A percentile compares a stretch with the other conserved stretches of the same genome.
phyloP scores from a whole-genome alignment of 2,329 filamentous ascomycete genomes.

The Penicillium sp. region DNA sequence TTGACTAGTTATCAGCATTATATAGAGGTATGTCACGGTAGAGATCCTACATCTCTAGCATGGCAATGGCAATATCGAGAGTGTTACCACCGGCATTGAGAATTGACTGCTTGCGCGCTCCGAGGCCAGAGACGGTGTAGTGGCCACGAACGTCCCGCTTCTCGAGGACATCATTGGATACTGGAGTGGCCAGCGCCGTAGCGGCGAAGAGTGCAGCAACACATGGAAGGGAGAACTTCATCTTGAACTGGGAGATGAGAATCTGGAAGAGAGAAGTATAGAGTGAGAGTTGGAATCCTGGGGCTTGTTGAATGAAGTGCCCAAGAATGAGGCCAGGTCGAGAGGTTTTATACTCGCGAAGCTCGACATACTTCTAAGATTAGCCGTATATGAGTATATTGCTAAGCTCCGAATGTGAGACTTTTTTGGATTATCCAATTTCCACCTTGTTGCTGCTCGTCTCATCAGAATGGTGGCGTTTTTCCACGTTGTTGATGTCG shows the following conservation, averaged over 20 bases:
- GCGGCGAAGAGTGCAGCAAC: neutral
- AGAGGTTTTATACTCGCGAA: neutral
- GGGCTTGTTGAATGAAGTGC: neutral
- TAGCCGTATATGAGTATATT: neutral
- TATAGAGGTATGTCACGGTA: neutral
- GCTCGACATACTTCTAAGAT: neutral
- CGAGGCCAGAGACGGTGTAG: neutral
- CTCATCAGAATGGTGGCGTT: neutral
- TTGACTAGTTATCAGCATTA: neutral
- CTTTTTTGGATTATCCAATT: neutral
- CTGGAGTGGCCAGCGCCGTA: neutral
- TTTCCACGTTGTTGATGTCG: too few species aligned
- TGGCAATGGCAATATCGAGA: neutral
- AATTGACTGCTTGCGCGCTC: neutral
- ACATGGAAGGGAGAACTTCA: neutral
- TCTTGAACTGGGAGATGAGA: neutral
- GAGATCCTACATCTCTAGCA: neutral
- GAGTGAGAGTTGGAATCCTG: neutral
- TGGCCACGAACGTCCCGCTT: neutral
- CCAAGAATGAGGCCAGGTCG: neutral
- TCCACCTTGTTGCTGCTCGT: neutral
- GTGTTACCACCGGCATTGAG: neutral
- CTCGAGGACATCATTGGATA: neutral
- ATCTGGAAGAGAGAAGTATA: neutral
- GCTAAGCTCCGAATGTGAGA: neutral